Base-by-base conservation (phyloP, 257 asterid species). In the Capsicum rhomboideum region DNA sequence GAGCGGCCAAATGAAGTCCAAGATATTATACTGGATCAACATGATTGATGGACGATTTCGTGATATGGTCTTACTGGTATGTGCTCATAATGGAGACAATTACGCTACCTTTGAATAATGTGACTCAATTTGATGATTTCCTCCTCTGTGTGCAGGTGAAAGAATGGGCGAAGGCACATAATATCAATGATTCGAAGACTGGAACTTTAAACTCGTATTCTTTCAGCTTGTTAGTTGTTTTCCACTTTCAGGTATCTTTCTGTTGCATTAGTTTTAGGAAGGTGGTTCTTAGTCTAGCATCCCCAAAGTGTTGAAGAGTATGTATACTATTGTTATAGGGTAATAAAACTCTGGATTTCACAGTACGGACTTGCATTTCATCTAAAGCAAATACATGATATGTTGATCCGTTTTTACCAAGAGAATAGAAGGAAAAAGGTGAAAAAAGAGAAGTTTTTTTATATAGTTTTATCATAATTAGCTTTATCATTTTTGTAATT, bases 1-100 rank as follows among this genome's bases (percentile, higher is more conserved):
- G 88, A 86, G 85, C 74, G 99, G 98, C 82, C 97, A 97, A 89
- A 93, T 95, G 97, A 97, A 97, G 90, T 97, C 99, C 77, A 95
- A 92, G 84, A 85, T 97, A 69, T 83, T 97, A 82, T 97, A 82
- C 85, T 97, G 99, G 99, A 87, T 97, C 89, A 92, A 84, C 84
- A 92, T 74, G 90, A 94, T 96, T 82, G 99, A 96, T 85, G 91
- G 92, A 54, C 94, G 99, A 80, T 93, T 95, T 82, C 99, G 96
- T 50, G 91, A 91, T 84, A 88, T 97, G 85, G 96, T 95, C 88
- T 89, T 94, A 87, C 91, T 97, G 98, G 99, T 88, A 91, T 72
- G 93, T 91, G 86, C 83, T 78, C 86, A 10, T 46, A 50, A 80
- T 71, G 23, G 34, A 85, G 67, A 66, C 40, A 42, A 80, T 14